Base-by-base conservation (phyloP, 768 basidiomycete genomes). In the Termitomyces heimii region DNA sequence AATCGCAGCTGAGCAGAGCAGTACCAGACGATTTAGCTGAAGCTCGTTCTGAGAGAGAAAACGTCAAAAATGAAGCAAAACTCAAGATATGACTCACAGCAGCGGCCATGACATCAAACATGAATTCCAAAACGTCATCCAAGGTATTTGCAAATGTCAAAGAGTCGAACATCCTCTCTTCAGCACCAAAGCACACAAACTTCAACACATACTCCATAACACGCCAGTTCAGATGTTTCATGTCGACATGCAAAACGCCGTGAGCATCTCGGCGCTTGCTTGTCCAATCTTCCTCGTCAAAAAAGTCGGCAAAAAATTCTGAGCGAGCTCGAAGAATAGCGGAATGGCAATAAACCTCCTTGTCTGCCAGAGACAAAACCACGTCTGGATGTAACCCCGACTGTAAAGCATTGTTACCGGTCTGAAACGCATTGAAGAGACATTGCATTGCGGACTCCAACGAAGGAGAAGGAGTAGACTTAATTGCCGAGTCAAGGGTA, bases 241-340 rank as follows among this genome's bases (percentile, higher is more conserved):
- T 73, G 62, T 91, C 71, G 43, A 98, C 70, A n/a, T 71, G 69
- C 8, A 96, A 63, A 12, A 77, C 72, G 1, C 85, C 88, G 6
- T 63, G 66, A 18, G 53, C 68, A 59, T 73, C 74, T 77, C 84
- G 81, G 29, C 94, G 78, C 37, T 77, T 75, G 26, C 54, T 65
- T 13, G 90, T 91, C 95, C 97, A 99, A 34, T 83, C 90, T 16
- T 76, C 73, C 63, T 94, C 85, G 42, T 84, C 83, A 68, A 96
- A 94, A 71, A 99, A 88, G 32, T 82, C 82, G 10, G 83, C 74
- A 66, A 99, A 98, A 64, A 97, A 88, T 2, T 82, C 79, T 24
- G 89, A 94, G 1, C 95, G 82, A 0, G 92, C 82, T 12, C 92
- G 80, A n/a, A 99, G 77, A 18, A 98, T 68, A 10, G 76, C 67